phyloP scores from a whole-genome alignment of 345 rosid species.

The Eucalyptus guilfoylei region DNA sequence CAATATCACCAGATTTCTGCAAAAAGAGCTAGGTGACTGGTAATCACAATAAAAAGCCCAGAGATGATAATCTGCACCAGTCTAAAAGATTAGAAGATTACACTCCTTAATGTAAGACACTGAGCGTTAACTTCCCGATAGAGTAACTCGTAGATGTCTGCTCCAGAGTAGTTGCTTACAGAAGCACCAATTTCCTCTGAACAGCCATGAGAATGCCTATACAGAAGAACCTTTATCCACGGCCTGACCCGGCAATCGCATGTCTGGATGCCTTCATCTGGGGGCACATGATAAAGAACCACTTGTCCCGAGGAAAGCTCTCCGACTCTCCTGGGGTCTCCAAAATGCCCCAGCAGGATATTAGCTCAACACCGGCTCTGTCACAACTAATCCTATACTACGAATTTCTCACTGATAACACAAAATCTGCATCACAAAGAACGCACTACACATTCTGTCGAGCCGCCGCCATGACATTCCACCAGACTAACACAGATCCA shows the following conservation, averaged over 20 bases:
- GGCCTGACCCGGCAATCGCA: background rate
- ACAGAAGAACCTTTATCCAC: background rate
- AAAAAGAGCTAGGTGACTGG: background rate
- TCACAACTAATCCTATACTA: background rate
- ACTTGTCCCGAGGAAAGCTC: background rate
- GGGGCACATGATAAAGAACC: background rate
- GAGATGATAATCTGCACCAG: background rate
- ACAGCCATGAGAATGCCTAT: background rate
- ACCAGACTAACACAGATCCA: background rate
- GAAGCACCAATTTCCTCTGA: background rate
- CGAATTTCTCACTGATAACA: background rate
- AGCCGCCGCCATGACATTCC: background rate
- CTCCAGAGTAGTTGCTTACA: background rate
- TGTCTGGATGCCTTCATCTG: background rate
- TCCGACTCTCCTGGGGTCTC: background rate
- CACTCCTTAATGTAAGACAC: background rate
- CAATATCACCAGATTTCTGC: background rate
- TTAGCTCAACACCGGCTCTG: background rate
- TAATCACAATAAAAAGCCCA: background rate
- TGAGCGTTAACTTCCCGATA: background rate
- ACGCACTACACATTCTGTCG: rapidly evolving
- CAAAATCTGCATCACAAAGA: background rate
- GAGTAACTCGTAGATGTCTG: background rate
- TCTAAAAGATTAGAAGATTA: background rate
- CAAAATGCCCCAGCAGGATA: background rate